Conservation (phyloP, 108 stramenopile genomes). For the Aureococcus anophagefferens region DNA sequence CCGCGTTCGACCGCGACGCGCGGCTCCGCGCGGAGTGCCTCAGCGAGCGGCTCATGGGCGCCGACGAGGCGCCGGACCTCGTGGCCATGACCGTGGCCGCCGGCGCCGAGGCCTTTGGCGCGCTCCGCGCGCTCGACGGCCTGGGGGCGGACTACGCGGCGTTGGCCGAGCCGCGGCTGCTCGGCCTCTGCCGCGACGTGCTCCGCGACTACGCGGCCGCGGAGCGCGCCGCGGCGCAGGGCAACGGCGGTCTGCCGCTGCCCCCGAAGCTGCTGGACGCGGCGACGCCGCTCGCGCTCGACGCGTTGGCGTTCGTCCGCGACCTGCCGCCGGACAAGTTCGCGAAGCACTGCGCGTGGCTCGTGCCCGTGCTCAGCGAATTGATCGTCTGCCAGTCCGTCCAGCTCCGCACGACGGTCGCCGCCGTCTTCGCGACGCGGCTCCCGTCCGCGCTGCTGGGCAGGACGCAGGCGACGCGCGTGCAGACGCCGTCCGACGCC, state of each 20-base stretch:
- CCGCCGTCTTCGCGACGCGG: neutral
- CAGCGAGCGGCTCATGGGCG: neutral
- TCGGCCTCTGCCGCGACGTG: neutral
- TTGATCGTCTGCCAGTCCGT: neutral
- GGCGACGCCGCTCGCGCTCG: neutral
- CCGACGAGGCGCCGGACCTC: neutral
- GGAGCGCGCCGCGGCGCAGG: neutral
- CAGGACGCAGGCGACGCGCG: too few species aligned
- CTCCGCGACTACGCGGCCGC: neutral
- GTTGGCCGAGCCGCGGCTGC: neutral
- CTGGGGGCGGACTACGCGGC: neutral
- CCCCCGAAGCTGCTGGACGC: neutral
- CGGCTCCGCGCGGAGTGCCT: conserved; percentile 1
- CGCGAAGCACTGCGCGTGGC: neutral
- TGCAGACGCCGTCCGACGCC: neutral
- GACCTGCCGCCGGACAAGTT: neutral
- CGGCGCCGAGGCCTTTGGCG: neutral
- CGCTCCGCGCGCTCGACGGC: neutral
- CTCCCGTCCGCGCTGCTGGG: neutral
- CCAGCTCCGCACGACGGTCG: neutral
- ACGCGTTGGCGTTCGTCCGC: neutral
- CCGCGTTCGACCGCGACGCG: conserved; percentile 17
- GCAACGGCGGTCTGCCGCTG: too few species aligned
- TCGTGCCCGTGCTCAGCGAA: neutral
- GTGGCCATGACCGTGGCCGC: neutral